Conservation (phyloP, 352 stramenopile genomes). For the Pythium plurisporium region DNA sequence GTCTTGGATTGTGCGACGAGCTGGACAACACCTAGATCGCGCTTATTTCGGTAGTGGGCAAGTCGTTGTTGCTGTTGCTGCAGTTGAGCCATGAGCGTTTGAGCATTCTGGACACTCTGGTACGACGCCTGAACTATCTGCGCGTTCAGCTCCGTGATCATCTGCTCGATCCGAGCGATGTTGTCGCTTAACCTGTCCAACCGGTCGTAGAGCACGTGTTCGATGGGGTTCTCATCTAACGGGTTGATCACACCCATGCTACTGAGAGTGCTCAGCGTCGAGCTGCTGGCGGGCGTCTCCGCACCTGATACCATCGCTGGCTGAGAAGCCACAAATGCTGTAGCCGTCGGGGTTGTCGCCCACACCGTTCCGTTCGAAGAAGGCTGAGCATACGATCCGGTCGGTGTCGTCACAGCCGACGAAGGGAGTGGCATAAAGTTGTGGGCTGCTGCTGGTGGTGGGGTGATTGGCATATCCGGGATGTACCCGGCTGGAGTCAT, state of each 20-base stretch:
- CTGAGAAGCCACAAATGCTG: not conserved
- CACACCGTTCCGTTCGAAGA: not conserved
- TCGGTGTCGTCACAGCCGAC: not conserved
- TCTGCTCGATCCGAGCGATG: conserved; percentile 40
- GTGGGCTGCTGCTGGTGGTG: not conserved
- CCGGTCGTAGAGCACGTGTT: conserved; percentile 51
- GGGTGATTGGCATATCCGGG: not conserved
- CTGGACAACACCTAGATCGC: conserved; percentile 30
- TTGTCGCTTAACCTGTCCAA: conserved; percentile 43
- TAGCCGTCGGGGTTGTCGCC: not conserved
- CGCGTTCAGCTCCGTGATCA: conserved; percentile 33
- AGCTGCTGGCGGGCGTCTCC: not conserved
- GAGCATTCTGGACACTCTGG: conserved; percentile 34
- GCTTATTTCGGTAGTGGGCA: conserved; percentile 22
- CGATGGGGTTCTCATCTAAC: conserved; percentile 37
- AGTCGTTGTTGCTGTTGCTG: conserved; percentile 27
- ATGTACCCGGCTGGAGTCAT: not conserved
- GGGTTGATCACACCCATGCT: not conserved
- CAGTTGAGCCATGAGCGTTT: conserved; percentile 30
- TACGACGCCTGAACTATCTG: conserved; percentile 44
- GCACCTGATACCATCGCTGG: not conserved
- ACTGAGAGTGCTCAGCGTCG: conserved; percentile 3
- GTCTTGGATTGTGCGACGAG: conserved; percentile 50
- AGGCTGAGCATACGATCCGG: no score
- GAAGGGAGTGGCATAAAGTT: not conserved